Percentiles rank a stretch among this genome's conserved stretches.
Evolutionary conservation across 768 basidiomycete genomes (phyloP).

Genomic region (Leccinum pellstonianum): DNA sequence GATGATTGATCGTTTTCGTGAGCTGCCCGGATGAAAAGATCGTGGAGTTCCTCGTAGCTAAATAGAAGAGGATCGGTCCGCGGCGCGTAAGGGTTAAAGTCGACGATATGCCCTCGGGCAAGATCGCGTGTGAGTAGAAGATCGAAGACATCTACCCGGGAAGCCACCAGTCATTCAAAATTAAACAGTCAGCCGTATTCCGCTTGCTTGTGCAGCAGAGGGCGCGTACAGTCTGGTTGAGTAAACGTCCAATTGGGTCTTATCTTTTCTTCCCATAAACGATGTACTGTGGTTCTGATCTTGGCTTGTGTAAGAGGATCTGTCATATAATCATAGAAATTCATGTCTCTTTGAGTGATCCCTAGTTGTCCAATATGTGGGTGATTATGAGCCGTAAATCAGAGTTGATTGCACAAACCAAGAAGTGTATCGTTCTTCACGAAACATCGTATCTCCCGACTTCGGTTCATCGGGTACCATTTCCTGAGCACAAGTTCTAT

Average conservation of each 20-base stretch:
- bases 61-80: constrained; percentile 90
- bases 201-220: not conserved
- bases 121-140: constrained; percentile 83
- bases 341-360: constrained; percentile 84
- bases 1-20: not conserved
- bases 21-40: constrained; percentile 28
- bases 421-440: constrained; percentile 69
- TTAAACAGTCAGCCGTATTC: not conserved
- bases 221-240: constrained; percentile 62
- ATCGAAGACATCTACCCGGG: constrained; percentile 71
- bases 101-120: constrained; percentile 73
- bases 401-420: constrained; percentile 44
- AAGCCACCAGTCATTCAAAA: not conserved
- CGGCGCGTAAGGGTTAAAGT: constrained; percentile 86
- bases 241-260: constrained; percentile 52
- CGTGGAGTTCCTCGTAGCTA: constrained; percentile 70
- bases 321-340: constrained; percentile 85
- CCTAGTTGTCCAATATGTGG: constrained; percentile 40
- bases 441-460: constrained; percentile 89
- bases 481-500: constrained; percentile 87
- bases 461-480: constrained; percentile 83
- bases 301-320: constrained; percentile 51
- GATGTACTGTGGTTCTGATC: constrained; percentile 50
- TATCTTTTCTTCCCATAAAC: constrained; percentile 72
- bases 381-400: not conserved